These are phyloP conservation scores for Fistulinella prunicolor DNA, from an alignment of 768 basidiomycete genomes.

Conservation along the genomic window DNA sequence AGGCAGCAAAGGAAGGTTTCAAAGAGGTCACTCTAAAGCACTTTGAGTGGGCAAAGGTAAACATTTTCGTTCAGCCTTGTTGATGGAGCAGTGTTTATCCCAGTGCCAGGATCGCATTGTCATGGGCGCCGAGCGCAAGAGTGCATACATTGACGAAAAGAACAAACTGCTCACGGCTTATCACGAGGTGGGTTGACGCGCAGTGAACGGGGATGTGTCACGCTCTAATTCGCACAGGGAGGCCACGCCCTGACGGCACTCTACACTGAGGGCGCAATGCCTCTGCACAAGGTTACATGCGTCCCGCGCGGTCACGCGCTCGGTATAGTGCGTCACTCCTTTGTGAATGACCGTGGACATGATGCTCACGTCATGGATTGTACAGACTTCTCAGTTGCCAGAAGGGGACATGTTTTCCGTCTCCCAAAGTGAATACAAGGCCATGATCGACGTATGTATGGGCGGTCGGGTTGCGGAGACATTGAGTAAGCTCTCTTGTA, in stretches of 20 bases:
- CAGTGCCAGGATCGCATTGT: conserved; percentile 78
- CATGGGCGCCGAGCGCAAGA: conserved; percentile 95
- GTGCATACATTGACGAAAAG: conserved; percentile 83
- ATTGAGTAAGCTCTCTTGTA: conserved; percentile 52
- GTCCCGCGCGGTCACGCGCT: conserved; percentile 94
- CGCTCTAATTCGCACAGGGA: conserved; percentile 46
- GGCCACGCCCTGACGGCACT: conserved; percentile 94
- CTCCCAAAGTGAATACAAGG: conserved; percentile 70
- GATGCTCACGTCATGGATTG: conserved; percentile 14
- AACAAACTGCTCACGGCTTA: conserved; percentile 90
- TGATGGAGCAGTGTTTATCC: neutral
- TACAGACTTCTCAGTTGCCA: conserved; percentile 73
- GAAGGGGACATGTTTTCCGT: conserved; percentile 73
- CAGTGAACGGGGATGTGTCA: neutral
- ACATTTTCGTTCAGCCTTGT: neutral
- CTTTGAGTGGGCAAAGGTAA: conserved; percentile 97
- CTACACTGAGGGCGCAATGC: conserved; percentile 94
- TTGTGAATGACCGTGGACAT: neutral
- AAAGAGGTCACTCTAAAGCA: conserved; percentile 71
- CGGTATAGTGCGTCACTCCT: conserved; percentile 60
- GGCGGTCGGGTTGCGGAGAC: conserved; percentile 96
- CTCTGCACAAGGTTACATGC: conserved; percentile 96
- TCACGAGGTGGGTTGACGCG: conserved; percentile 68
- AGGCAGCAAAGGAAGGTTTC: conserved; percentile 84
- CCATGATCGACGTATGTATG: conserved; percentile 87